A percentile compares a stretch with the other conserved stretches of the same genome.
These are phyloP conservation scores for Ceratobasidium sp. DNA, from an alignment of 1,284 basidiomycete genomes.

Conservation along the genomic window DNA sequence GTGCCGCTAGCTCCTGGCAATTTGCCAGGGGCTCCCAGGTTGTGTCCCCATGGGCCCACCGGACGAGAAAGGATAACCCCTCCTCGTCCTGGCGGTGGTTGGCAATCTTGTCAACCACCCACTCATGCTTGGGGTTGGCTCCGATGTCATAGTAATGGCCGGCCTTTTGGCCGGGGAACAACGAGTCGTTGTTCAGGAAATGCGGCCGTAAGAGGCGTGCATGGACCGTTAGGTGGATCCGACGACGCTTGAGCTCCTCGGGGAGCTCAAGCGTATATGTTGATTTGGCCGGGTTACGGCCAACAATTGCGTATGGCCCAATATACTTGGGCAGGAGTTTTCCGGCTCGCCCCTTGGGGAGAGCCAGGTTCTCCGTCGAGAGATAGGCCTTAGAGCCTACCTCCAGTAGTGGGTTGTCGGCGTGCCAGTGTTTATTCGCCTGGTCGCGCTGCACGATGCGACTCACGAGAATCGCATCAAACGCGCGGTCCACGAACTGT, in stretches of 20 bases:
- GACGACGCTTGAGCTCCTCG: constrained; percentile 42
- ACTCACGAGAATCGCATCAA: constrained; percentile 52
- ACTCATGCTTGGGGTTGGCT: constrained; percentile 2
- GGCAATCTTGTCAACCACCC: constrained; percentile 19
- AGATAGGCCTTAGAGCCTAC: constrained; percentile 56
- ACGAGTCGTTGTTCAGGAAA: constrained; percentile 48
- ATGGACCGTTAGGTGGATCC: constrained; percentile 50
- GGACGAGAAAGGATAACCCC: neutral
- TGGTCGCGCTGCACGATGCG: constrained; percentile 51
- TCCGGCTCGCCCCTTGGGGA: constrained; percentile 46
- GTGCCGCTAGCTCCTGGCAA: constrained; percentile 50
- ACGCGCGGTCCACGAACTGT: neutral
- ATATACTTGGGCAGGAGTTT: constrained; percentile 44
- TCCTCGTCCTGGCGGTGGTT: neutral
- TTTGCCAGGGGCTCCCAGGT: constrained; percentile 17
- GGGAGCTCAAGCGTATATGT: constrained; percentile 50
- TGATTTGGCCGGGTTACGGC: neutral
- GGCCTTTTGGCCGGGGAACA: constrained; percentile 3
- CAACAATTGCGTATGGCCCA: constrained; percentile 28
- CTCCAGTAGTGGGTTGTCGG: constrained; percentile 41
- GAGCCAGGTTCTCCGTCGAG: constrained; percentile 56
- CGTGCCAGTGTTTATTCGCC: constrained; percentile 52
- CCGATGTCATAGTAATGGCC: constrained; percentile 14
- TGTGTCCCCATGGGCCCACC: constrained; percentile 12
- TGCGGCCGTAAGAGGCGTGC: constrained; percentile 48